phyloP scores from a whole-genome alignment of 1,139 yeast genomes.

The Candida gigantensis region DNA sequence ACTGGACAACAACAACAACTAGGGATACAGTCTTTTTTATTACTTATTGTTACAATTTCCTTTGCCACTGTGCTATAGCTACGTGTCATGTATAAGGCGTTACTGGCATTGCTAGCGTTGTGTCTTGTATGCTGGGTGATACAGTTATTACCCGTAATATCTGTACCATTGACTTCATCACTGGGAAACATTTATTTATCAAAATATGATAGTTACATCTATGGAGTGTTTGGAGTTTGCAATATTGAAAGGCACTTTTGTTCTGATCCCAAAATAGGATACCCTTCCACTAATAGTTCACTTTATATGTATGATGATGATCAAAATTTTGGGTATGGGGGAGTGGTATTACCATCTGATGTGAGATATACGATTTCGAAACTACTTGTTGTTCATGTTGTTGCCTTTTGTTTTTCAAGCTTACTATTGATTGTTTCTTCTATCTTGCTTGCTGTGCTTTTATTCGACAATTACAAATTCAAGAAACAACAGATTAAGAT shows the following conservation, averaged over 20 bases:
- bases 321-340: slow-evolving; percentile 20
- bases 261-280: slow-evolving; percentile 39
- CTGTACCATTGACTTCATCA: slow-evolving; percentile 43
- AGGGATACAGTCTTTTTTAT: too few relatives aligned
- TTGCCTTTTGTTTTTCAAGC: slow-evolving; percentile 40
- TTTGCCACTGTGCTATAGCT: background rate
- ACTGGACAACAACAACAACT: too few relatives aligned
- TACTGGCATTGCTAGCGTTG: slow-evolving; percentile 22
- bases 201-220: slow-evolving; percentile 32
- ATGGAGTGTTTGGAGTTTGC: slow-evolving; percentile 50
- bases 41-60: too few relatives aligned
- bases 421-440: slow-evolving; percentile 24
- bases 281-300: slow-evolving; percentile 28
- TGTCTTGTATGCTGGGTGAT: slow-evolving; percentile 34
- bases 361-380: slow-evolving; percentile 46
- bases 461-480: slow-evolving; percentile 6
- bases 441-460: slow-evolving; percentile 10
- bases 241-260: slow-evolving; percentile 28
- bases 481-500: background rate
- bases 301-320: slow-evolving; percentile 18
- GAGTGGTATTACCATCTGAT: slow-evolving; percentile 40
- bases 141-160: slow-evolving; percentile 43
- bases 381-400: slow-evolving; percentile 44
- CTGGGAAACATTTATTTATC: slow-evolving; percentile 29
- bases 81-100: slow-evolving; percentile 29